Base-by-base conservation (phyloP, 768 basidiomycete genomes). In the Clitopilus passeckerianus region DNA sequence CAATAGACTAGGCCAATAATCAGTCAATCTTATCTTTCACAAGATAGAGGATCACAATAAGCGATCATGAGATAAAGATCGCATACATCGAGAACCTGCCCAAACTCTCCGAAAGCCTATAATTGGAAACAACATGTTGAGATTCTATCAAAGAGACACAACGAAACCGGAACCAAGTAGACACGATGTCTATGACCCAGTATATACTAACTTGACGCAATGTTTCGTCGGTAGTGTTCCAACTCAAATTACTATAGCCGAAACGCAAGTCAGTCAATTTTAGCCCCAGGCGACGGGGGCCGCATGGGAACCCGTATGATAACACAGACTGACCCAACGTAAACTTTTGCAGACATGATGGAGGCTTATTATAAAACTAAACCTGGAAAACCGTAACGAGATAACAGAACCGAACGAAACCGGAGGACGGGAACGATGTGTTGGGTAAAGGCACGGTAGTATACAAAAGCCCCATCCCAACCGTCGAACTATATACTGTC, bases 171-270 rank as follows among this genome's bases (percentile, higher is more conserved):
- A 63, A 64, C 60, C 46, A 71, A 64, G 66, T 66, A 72, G 65
- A 67, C 66, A 62, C 67, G 63, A 65, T 57, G 61, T 57, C 71
- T 66, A 66, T 34, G 35, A 66, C 60, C 67, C 77, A 50, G 20
- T 72, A 76, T 76, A 83, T 68, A 91, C 91, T 87, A 83, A 95
- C 93, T 79, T 86, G 75, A 75, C 89, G 88, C 66, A 97, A 83
- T 59, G 85, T 84, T 43, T 96, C 94, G 85, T 96, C 94, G 74
- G 86, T 95, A 74, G 95, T 96, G 81, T 89, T 90, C 91, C 91
- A 93, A 84, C 90, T 92, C 83, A 93, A 82, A 86, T 93, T 93
- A 81, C 91, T 93, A 87, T 77, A 55, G 16, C 71, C 75, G 74
- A 66, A 71, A 75, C 75, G 70, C 75, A 78, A 76, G 74, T 71